Evolutionary conservation across 257 asterid species (phyloP).

Genomic region (Solanum chiquidenum): DNA sequence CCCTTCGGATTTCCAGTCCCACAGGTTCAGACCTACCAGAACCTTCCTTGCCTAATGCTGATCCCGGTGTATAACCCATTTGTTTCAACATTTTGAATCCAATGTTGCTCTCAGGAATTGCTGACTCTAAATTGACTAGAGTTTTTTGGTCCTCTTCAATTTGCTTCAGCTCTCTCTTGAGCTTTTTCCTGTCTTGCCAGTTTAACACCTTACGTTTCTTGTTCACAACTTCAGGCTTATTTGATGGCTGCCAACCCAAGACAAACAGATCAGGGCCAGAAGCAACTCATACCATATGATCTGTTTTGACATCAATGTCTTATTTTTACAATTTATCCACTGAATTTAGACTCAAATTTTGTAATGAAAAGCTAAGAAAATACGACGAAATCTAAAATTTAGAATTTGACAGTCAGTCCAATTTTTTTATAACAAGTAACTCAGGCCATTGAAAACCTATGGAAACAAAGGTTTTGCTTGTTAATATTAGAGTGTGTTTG

Average conservation of each 20-base stretch:
- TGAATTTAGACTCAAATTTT: not conserved
- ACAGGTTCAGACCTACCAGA: constrained; percentile 74
- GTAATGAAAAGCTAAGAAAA: not conserved
- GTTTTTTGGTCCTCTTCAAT: constrained; percentile 68
- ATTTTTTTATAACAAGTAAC: not conserved
- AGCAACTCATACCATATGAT: not conserved
- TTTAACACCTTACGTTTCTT: constrained; percentile 42
- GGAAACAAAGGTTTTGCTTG: not conserved
- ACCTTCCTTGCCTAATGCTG: constrained; percentile 81
- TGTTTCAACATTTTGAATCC: constrained; percentile 89
- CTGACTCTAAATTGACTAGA: constrained; percentile 47
- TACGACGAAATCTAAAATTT: not conserved
- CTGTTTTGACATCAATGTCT: not conserved
- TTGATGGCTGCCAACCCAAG: constrained; percentile 29
- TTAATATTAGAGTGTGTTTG: not conserved
- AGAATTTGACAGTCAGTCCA: not conserved
- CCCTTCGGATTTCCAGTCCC: constrained; percentile 68
- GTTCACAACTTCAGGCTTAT: constrained; percentile 14
- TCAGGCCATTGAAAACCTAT: not conserved
- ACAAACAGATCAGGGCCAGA: not conserved
- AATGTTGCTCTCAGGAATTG: constrained; percentile 83
- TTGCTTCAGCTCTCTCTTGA: constrained; percentile 54
- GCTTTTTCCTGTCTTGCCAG: constrained; percentile 60
- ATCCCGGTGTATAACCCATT: constrained; percentile 94
- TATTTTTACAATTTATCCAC: not conserved